Conservation (phyloP, 306 rosid genomes). For the Echinosophora koreensis region DNA sequence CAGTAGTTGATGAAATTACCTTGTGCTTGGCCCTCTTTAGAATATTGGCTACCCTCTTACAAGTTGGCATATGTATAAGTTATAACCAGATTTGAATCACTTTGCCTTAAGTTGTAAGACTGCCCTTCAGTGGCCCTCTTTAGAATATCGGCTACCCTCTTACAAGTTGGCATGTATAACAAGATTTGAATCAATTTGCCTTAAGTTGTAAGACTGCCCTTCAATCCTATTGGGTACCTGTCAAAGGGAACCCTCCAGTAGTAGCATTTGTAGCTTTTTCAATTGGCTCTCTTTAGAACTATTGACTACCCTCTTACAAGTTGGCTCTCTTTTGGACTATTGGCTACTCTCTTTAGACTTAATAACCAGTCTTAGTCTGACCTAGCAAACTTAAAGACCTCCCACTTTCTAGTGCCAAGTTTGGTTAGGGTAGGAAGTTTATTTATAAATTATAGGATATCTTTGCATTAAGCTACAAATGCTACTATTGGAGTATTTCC, state of each 20-base stretch:
- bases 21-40: conserved; percentile 25
- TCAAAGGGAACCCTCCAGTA: too few species aligned
- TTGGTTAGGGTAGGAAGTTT: conserved; percentile 25
- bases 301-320: not conserved
- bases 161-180: too few species aligned
- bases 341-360: not conserved
- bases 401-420: not conserved
- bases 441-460: conserved; percentile 4
- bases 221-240: too few species aligned
- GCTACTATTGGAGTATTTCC: conserved; percentile 11
- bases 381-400: conserved; percentile 5
- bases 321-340: not conserved
- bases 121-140: too few species aligned
- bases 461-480: conserved; percentile 15
- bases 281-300: conserved; percentile 33
- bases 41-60: not conserved
- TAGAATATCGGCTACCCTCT: too few species aligned
- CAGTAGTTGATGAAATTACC: not conserved
- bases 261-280: too few species aligned
- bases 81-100: not conserved
- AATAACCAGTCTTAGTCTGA: conserved; percentile 19
- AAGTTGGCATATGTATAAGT: conserved; percentile 1
- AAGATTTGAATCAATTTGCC: too few species aligned
- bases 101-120: too few species aligned
- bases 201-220: too few species aligned